Conservation (phyloP, 306 rosid genomes). For the Casuarina glauca region DNA sequence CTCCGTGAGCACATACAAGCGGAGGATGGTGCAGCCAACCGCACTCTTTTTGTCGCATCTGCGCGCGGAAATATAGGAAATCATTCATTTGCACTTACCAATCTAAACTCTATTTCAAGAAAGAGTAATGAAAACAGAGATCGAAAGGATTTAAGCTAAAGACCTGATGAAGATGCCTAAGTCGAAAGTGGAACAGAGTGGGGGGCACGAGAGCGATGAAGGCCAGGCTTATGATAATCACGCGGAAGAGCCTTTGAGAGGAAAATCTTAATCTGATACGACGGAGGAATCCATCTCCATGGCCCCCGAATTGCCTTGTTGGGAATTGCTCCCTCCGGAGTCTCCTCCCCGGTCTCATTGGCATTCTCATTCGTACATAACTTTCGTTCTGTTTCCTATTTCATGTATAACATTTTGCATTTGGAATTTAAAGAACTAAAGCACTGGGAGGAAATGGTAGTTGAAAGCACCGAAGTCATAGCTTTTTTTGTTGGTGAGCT, state of each 20-base stretch:
- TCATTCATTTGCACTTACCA: background rate
- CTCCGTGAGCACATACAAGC: conserved; percentile 90
- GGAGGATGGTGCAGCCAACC: conserved; percentile 76
- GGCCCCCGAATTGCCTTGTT: conserved; percentile 4
- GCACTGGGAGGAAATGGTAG: no score
- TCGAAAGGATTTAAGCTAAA: background rate
- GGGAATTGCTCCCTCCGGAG: conserved; percentile 2
- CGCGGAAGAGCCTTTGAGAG: conserved; percentile 40
- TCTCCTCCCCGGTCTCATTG: conserved; percentile 31
- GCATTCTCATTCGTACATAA: background rate
- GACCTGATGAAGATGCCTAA: conserved; percentile 55
- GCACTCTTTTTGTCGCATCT: conserved; percentile 59
- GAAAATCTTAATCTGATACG: conserved; percentile 28
- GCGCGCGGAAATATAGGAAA: conserved; percentile 5
- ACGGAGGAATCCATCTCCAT: conserved; percentile 18
- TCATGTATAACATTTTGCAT: no score
- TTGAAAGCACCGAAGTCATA: no score
- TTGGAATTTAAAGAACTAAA: no score
- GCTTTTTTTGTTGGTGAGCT: no score
- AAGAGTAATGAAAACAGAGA: background rate
- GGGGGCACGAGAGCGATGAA: conserved; percentile 68
- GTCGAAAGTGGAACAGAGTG: conserved; percentile 68
- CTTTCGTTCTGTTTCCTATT: no score
- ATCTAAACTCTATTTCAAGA: background rate
- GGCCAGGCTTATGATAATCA: conserved; percentile 42